A percentile compares a stretch with the other conserved stretches of the same genome.
These are phyloP conservation scores for Fusarium denticulatum DNA, from an alignment of 2,329 filamentous ascomycete species.

Conservation along the genomic window DNA sequence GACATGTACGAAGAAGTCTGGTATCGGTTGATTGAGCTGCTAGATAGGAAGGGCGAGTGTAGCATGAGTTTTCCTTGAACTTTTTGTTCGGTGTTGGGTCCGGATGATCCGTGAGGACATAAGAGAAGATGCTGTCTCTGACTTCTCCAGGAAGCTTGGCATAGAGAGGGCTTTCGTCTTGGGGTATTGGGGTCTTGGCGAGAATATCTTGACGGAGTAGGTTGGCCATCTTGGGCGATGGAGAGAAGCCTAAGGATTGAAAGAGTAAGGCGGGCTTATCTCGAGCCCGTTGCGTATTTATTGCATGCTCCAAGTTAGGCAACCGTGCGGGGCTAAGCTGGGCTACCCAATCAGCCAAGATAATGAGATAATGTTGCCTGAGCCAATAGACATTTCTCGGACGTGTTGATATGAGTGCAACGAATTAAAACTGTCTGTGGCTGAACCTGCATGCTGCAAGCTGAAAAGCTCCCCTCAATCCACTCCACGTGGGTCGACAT, in stretches of 20 bases:
- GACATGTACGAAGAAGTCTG: constrained; percentile 55
- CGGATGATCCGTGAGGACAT: constrained; percentile 51
- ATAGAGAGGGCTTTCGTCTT: constrained; percentile 48
- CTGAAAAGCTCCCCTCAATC: neutral
- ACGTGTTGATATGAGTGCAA: neutral
- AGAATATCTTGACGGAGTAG: neutral
- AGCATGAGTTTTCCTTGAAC: constrained; percentile 49
- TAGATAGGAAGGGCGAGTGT: constrained; percentile 53
- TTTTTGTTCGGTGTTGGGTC: constrained; percentile 41
- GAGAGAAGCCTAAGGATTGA: neutral
- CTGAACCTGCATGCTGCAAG: neutral
- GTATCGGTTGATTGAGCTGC: constrained; percentile 50
- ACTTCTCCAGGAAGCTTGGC: constrained; percentile 58
- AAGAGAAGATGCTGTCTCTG: constrained; percentile 58
- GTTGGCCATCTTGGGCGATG: neutral
- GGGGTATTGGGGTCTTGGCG: neutral
- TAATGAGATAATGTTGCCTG: neutral
- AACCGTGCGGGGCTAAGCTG: constrained; percentile 15
- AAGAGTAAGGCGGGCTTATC: neutral
- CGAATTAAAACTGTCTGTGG: neutral
- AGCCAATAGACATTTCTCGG: neutral
- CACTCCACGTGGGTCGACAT: neutral
- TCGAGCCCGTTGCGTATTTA: neutral
- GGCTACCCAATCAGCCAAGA: neutral
- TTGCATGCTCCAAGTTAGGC: neutral